Percentiles rank a stretch among this genome's conserved stretches.
phyloP scores from a whole-genome alignment of 2,329 filamentous ascomycete species.

The Whalleya microplaca region DNA sequence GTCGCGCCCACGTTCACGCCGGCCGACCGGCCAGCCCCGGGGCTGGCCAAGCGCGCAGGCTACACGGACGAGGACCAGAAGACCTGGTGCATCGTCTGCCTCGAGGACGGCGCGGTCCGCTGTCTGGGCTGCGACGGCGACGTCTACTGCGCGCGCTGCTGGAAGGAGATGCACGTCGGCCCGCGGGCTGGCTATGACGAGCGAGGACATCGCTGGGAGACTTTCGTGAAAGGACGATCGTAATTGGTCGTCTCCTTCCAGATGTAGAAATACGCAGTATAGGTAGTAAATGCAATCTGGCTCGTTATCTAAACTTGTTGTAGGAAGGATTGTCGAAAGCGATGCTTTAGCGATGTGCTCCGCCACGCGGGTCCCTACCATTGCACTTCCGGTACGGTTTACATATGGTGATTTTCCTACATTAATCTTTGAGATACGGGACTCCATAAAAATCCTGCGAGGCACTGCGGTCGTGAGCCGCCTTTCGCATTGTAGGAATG shows the following conservation, averaged over 20 bases:
- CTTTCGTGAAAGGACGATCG: conserved; percentile 46
- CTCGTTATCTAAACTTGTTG: background rate
- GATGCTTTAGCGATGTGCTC: background rate
- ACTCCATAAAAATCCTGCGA: too few species aligned
- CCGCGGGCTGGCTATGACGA: conserved; percentile 73
- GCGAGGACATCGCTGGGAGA: conserved; percentile 67
- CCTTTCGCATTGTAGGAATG: too few species aligned
- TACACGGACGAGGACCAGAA: conserved; percentile 73
- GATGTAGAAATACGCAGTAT: too few species aligned
- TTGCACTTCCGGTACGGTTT: too few species aligned
- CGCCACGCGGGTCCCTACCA: too few species aligned
- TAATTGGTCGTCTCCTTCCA: too few species aligned
- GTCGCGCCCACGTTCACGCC: conserved; percentile 56
- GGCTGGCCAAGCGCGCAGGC: conserved; percentile 44
- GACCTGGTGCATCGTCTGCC: conserved; percentile 82
- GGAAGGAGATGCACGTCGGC: conserved; percentile 78
- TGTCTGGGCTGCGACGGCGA: conserved; percentile 75
- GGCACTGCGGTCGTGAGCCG: too few species aligned
- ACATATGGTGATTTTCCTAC: too few species aligned
- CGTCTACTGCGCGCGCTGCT: conserved; percentile 77
- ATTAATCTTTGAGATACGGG: too few species aligned
- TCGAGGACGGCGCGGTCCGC: conserved; percentile 73
- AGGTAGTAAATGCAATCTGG: too few species aligned
- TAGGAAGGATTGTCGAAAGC: background rate
- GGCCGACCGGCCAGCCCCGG: conserved; percentile 44